Evolutionary conservation across 495 filamentous ascomycete genomes (phyloP).

Genomic region (Bathelium albidoporum): DNA sequence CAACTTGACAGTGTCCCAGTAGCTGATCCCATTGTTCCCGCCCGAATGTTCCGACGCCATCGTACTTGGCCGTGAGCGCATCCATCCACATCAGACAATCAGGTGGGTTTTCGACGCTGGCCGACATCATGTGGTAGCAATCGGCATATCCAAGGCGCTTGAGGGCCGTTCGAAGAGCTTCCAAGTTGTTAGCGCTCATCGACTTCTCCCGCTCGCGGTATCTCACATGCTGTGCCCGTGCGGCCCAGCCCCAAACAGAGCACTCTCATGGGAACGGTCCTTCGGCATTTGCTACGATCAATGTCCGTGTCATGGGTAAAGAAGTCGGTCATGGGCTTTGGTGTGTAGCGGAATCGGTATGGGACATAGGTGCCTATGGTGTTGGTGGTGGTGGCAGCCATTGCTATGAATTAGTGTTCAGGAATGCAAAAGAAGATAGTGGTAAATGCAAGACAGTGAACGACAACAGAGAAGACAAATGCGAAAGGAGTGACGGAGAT

Average conservation of each 20-base stretch:
- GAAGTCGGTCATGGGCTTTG: conserved; percentile 27
- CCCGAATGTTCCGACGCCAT: conserved; percentile 49
- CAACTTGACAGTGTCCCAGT: conserved; percentile 50
- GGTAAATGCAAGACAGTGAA: not conserved
- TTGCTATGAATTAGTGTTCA: not conserved
- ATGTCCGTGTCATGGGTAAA: conserved; percentile 49
- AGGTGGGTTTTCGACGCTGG: conserved; percentile 48
- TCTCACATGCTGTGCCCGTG: conserved; percentile 59
- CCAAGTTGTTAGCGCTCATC: conserved; percentile 2
- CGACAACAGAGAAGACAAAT: not conserved
- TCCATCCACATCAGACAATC: conserved; percentile 55
- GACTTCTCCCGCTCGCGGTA: not conserved
- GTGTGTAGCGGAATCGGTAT: conserved; percentile 17
- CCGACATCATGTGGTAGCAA: conserved; percentile 59
- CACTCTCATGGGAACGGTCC: conserved; percentile 57
- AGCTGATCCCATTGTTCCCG: conserved; percentile 59
- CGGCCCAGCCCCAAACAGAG: conserved; percentile 51
- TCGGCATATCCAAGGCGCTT: conserved; percentile 50
- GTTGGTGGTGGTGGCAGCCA: not conserved
- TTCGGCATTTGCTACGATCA: conserved; percentile 50
- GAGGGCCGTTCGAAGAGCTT: conserved; percentile 50
- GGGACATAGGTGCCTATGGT: not conserved
- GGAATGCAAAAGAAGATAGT: not conserved
- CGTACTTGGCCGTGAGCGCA: conserved; percentile 54
- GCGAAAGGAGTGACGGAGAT: not conserved